A percentile compares a stretch with the other conserved stretches of the same genome.
Conservation (phyloP, 352 stramenopile species). For the Globisporangium spiculum region DNA sequence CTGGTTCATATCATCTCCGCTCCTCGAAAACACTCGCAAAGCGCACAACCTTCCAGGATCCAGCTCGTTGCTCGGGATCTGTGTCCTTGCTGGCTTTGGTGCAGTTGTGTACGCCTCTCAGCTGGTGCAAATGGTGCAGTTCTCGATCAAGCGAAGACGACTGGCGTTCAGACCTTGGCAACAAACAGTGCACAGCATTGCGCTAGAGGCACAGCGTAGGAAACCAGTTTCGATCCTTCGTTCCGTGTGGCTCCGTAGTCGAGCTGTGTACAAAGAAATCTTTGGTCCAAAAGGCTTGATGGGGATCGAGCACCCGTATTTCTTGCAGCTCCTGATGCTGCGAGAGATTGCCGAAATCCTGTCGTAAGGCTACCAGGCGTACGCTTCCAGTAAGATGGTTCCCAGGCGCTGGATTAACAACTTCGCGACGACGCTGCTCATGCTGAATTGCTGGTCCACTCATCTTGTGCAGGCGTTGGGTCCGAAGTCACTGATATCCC, state of each 20-base stretch:
- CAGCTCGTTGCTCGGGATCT: neutral
- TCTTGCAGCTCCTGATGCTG: slow-evolving; percentile 19
- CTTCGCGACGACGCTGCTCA: slow-evolving; percentile 22
- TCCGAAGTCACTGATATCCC: slow-evolving; percentile 17
- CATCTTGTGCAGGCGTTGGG: slow-evolving; percentile 19
- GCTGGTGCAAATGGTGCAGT: neutral
- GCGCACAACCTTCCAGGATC: slow-evolving; percentile 12
- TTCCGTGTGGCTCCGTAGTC: neutral
- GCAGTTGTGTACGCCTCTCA: slow-evolving; percentile 1
- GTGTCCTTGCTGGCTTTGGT: slow-evolving; percentile 1
- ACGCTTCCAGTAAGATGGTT: slow-evolving; percentile 24
- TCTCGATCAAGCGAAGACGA: slow-evolving; percentile 3
- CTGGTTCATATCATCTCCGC: slow-evolving; percentile 15
- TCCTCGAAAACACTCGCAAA: neutral
- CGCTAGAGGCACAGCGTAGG: neutral
- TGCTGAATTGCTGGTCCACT: slow-evolving; percentile 23
- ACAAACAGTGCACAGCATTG: neutral
- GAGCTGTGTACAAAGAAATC: neutral
- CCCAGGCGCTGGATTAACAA: slow-evolving; percentile 34
- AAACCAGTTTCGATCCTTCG: neutral
- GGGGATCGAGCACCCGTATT: slow-evolving; percentile 15
- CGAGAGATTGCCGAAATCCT: slow-evolving; percentile 26
- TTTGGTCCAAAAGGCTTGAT: slow-evolving; percentile 9
- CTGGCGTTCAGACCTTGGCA: slow-evolving; percentile 2
- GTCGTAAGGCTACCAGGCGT: slow-evolving; percentile 29